Conservation (phyloP, 1,139 yeast genomes). For the Yamadazyma siamensis region DNA sequence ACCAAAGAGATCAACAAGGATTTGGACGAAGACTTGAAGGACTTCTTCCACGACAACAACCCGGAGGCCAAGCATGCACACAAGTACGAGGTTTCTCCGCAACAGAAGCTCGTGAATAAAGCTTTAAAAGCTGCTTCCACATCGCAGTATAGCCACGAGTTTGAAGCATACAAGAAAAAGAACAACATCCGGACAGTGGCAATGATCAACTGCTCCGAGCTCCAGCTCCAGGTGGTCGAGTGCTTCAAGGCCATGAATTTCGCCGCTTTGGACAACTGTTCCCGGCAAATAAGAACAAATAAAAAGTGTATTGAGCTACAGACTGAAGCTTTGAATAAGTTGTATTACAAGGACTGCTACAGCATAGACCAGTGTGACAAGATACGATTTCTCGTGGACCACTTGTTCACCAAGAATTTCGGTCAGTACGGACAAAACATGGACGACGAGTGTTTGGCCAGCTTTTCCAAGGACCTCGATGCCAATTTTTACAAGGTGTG, state of each 20-base stretch:
- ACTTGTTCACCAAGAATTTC: constrained; percentile 34
- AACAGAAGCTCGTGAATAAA: constrained; percentile 26
- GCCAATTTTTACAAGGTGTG: constrained; percentile 33
- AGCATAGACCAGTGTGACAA: constrained; percentile 36
- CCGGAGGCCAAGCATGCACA: constrained; percentile 25
- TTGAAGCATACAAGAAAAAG: constrained; percentile 30
- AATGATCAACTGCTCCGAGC: constrained; percentile 40
- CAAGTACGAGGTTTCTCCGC: constrained; percentile 26
- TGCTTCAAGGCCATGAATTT: constrained; percentile 36
- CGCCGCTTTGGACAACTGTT: constrained; percentile 25
- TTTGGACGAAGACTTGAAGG: constrained; percentile 29
- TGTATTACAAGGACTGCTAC: constrained; percentile 41
- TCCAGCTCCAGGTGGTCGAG: constrained; percentile 35
- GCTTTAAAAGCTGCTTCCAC: constrained; percentile 17
- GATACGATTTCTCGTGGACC: constrained; percentile 36
- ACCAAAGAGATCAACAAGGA: constrained; percentile 28
- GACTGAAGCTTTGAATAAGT: constrained; percentile 29
- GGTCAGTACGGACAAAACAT: constrained; percentile 38
- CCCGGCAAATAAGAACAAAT: constrained; percentile 24
- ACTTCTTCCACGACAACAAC: constrained; percentile 30
- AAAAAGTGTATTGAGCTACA: constrained; percentile 35
- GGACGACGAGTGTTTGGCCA: constrained; percentile 22
- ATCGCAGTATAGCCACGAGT: constrained; percentile 22
- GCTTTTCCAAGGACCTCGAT: constrained; percentile 32
- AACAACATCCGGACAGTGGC: constrained; percentile 26